These are phyloP conservation scores for Wickerhamiella brachini DNA, from an alignment of 805 yeast genomes.

Conservation along the genomic window DNA sequence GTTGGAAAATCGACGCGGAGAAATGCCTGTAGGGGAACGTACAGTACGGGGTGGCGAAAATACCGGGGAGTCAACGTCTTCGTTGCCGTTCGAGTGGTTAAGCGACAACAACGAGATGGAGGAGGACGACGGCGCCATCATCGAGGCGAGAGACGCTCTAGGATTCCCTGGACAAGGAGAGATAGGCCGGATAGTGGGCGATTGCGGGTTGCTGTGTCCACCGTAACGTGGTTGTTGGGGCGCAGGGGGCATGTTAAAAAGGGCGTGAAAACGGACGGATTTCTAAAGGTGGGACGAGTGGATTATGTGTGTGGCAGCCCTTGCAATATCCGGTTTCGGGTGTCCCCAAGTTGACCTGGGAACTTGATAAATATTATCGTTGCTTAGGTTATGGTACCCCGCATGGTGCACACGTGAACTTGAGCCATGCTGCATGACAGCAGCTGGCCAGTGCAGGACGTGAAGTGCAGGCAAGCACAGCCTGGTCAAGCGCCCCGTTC, in stretches of 20 bases:
- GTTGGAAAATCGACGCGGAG: not conserved
- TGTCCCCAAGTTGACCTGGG: not conserved
- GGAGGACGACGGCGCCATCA: constrained; percentile 9
- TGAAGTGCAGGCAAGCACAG: not conserved
- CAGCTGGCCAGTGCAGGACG: not conserved
- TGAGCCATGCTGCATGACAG: not conserved
- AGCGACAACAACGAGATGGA: constrained; percentile 11
- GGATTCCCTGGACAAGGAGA: not conserved
- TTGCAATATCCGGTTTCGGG: not conserved
- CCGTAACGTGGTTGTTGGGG: not conserved
- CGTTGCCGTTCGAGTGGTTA: not conserved
- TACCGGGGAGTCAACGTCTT: not conserved
- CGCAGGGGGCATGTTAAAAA: not conserved
- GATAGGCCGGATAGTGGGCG: constrained; percentile 2
- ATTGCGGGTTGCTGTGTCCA: not conserved
- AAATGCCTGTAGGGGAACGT: not conserved
- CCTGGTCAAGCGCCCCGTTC: no score
- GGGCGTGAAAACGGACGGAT: not conserved
- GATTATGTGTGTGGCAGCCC: not conserved
- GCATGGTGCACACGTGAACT: not conserved
- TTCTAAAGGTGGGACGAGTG: not conserved
- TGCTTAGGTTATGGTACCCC: not conserved
- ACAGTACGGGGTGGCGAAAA: not conserved
- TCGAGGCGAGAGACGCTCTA: not conserved
- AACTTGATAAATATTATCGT: not conserved